Evolutionary conservation across 2,329 filamentous ascomycete genomes (phyloP), one percentile per base, ranked within the genome.

Genomic region (Rutstroemia sp.): DNA sequence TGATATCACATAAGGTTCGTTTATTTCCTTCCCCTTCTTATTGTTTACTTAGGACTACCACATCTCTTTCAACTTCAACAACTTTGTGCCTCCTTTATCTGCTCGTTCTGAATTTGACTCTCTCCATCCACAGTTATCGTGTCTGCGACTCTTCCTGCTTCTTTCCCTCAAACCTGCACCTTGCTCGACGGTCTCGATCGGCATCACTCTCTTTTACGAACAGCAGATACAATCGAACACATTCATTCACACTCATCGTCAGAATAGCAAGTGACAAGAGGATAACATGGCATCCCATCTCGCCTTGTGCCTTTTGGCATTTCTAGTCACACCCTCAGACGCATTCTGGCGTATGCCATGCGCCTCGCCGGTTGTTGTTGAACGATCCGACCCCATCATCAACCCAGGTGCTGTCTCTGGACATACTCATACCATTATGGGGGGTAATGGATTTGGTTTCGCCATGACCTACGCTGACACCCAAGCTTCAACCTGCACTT

Each of bases 401-500:
- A 72, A 65, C 25, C 80, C 83, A 3, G 80, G 81, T 14, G 58
- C 56, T 0, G 71, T 82, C 3, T 76, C 81, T 4, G 65, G 68
- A 7, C 83, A 87, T 68, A 73, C 81, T 3, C 84, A 87, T 65
- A 81, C 78, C 10, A 76, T 87, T 58, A 78, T 81, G 67, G 83
- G 84, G 14, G 83, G 82, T 19, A 82, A 80, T 60, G 81, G 75
- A 7, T 87, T 87, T 66, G 73, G 76, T 42, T 75, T 79, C 58
- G 71, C 68, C 27, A 79, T 82, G 74, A 72, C 71, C 54, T 84
- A 78, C 64, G 71, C 74, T 8, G 71, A 75, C 38, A 78, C 79
- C n/a, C 72, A 74, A 56, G 68, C 68, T 23, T 78, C 81, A 1
- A 76, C 76, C 14, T 87, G 84, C 68, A 83, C 83, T 3, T 83